Base-by-base conservation (phyloP, 495 filamentous ascomycete species). In the Lasiosphaeria miniovina region DNA sequence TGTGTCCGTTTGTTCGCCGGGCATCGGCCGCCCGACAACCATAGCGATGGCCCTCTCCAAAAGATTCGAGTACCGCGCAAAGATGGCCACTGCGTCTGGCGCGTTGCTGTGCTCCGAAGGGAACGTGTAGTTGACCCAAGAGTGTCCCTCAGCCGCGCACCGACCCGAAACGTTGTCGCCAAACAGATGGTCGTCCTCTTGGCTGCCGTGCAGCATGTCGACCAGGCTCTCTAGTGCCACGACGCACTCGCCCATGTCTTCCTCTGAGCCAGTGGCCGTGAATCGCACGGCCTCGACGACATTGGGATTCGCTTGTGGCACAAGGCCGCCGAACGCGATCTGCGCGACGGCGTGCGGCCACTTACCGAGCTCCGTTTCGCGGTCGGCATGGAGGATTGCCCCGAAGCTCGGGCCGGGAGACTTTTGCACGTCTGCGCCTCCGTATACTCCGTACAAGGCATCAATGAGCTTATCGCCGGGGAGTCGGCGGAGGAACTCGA, bases 321-420 rank as follows among this genome's bases (percentile, higher is more conserved):
- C 54, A 3, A 57, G 54, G 3, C 54, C 54, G 41, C 54, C 54
- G 32, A 57, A 57, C n/a, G 54, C 54, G 17, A 57, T 57, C n/a
- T 36, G 35, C 3, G 54, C 43, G 4, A 57, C 41, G 8, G 41
- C n/a, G 4, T 36, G 15, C 5, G 54, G 10, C 54, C 54, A 57
- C 11, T 4, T 46, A 7, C 54, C 54, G 11, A 49, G 35, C 32
- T 46, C 43, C 2, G 38, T 41, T 41, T 45, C 2, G 6, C 40
- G 9, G 4, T 46, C 33, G 40, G 40, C 54, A 32, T 57, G n/a
- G n/a, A 57, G 43, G 40, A 57, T 57, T 10, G 15, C 6, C 15
- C 43, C 54, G 4, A 33, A 32, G 38, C 17, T 15, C 5, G 4
- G 10, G 4, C 53, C 38, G 38, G 38, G 38, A 41, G 38, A 41